Conservation (phyloP, 1,284 basidiomycete genomes). For the Cryptococcus wingfieldii region DNA sequence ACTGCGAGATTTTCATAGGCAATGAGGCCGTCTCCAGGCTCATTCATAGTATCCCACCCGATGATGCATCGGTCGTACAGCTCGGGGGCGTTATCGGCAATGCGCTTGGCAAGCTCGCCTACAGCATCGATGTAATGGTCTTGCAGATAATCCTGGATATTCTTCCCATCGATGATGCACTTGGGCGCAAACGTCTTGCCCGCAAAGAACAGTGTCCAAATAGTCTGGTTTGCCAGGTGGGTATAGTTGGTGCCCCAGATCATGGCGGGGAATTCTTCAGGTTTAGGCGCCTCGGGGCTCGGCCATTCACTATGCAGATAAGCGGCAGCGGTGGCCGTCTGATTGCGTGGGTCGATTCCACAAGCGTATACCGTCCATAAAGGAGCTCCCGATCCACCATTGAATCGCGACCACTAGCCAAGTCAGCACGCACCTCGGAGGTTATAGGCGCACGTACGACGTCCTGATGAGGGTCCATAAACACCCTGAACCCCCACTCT, state of each 20-base stretch:
- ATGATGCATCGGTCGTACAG: slow-evolving; percentile 82
- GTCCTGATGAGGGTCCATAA: slow-evolving; percentile 96
- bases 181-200: slow-evolving; percentile 84
- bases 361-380: slow-evolving; percentile 92
- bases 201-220: slow-evolving; percentile 93
- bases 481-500: slow-evolving; percentile 89
- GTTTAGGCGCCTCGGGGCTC: slow-evolving; percentile 56
- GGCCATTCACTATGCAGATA: slow-evolving; percentile 89
- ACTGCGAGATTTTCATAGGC: slow-evolving; percentile 68
- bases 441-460: slow-evolving; percentile 58
- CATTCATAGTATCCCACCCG: slow-evolving; percentile 96
- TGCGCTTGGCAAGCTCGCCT: slow-evolving; percentile 67
- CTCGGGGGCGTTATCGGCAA: slow-evolving; percentile 59
- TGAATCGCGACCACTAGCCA: slow-evolving; percentile 91
- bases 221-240: slow-evolving; percentile 76
- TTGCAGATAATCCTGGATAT: slow-evolving; percentile 94
- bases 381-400: slow-evolving; percentile 92
- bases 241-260: slow-evolving; percentile 96
- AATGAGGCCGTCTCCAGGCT: slow-evolving; percentile 83
- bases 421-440: not conserved
- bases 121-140: slow-evolving; percentile 77
- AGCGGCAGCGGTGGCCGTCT: slow-evolving; percentile 79
- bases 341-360: slow-evolving; percentile 79
- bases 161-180: slow-evolving; percentile 81
- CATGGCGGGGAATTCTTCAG: slow-evolving; percentile 79